Conservation (phyloP, 164 flowering plant species). For the Chimonanthus salicifolius region DNA sequence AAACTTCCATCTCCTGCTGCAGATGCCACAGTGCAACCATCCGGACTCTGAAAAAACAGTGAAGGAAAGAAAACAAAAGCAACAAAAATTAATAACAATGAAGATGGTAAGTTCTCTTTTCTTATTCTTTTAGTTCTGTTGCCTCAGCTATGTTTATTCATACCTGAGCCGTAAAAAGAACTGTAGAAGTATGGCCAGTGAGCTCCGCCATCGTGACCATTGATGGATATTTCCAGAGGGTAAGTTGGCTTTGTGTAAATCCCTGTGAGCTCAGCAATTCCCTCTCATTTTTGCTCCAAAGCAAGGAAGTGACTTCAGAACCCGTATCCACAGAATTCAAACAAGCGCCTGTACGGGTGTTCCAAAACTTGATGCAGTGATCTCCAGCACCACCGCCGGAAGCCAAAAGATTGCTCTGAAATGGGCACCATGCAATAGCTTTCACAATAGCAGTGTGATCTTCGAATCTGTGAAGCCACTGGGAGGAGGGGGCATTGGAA, state of each 20-base stretch:
- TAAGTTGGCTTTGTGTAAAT: slow-evolving; percentile 50
- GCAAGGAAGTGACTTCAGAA: slow-evolving; percentile 55
- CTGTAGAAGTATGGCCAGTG: slow-evolving; percentile 61
- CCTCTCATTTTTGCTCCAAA: slow-evolving; percentile 57
- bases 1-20: slow-evolving; percentile 48
- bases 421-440: slow-evolving; percentile 69
- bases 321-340: slow-evolving; percentile 62
- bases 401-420: slow-evolving; percentile 51
- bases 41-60: slow-evolving; percentile 33
- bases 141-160: too few species aligned
- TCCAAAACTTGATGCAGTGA: slow-evolving; percentile 59
- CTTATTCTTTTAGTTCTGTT: neutral
- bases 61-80: neutral
- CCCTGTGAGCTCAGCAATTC: slow-evolving; percentile 62
- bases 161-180: slow-evolving; percentile 58
- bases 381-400: slow-evolving; percentile 62
- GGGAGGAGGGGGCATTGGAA: slow-evolving; percentile 28
- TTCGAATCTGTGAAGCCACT: slow-evolving; percentile 56
- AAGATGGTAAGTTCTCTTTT: neutral
- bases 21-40: slow-evolving; percentile 55
- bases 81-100: too few species aligned
- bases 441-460: slow-evolving; percentile 63
- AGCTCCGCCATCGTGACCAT: slow-evolving; percentile 63
- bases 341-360: slow-evolving; percentile 56
- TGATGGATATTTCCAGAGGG: slow-evolving; percentile 63